Evolutionary conservation across 2,329 filamentous ascomycete genomes (phyloP), one percentile per base, ranked within the genome.

Genomic region (Bipolaris sorokiniana): DNA sequence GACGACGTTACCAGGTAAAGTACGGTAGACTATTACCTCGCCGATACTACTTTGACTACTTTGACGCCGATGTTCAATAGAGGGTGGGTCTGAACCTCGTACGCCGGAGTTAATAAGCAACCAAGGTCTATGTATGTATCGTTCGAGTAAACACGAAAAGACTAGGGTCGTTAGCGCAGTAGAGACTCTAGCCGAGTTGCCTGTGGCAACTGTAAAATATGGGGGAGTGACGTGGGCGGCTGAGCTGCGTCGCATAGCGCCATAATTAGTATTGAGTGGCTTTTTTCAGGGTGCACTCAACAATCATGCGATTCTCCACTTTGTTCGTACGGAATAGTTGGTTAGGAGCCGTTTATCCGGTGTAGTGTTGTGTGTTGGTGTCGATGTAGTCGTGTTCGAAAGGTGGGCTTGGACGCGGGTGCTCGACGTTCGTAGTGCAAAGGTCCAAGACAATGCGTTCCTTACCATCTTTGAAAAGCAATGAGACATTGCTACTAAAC

Each of bases 291-390:
- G 9, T 9, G 26, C 26, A 9, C 26, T 3, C 26, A 28, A 28
- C 26, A 10, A 28, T 28, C 9, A 28, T 28, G 26, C 26, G 7
- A 28, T 28, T 28, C 26, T 28, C 26, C 26, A 28, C 26, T 28
- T 28, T 28, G 26, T 28, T 28, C 26, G 7, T 28, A 10, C 26
- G 26, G 7, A 28, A 28, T 28, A 59, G 44, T 18, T 59, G 50
- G 28, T 57, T 52, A 6, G 59, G 49, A 5, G 56, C 59, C 15
- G 46, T 61, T 22, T 56, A 58, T 6, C 18, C 41, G 20, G 41
- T 20, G 15, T 6, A n/a, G 33, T 63, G 51, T 28, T 51, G 42
- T 5, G 26, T 47, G 34, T 54, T 42, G 50, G 54, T 23, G 34
- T 63, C 52, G 11, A 54, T 37, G 26, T 56, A 54, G 18, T 23